These are phyloP conservation scores for Tanozyma kutaoensis DNA, from an alignment of 805 yeast genomes.

Conservation along the genomic window DNA sequence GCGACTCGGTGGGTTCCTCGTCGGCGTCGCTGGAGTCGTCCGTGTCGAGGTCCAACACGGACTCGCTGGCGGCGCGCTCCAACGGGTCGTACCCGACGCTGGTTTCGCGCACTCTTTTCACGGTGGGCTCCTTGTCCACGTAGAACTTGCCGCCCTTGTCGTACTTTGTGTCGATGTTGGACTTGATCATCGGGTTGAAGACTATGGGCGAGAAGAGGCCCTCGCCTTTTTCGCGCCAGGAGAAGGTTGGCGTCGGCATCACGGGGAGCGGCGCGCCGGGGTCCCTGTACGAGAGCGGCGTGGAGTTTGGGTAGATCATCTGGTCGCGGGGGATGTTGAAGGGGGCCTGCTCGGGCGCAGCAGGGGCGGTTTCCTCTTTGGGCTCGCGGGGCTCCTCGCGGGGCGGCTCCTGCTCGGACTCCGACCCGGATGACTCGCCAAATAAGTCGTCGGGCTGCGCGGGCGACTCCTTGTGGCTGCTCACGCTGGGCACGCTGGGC, in stretches of 20 bases:
- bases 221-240: conserved; percentile 8
- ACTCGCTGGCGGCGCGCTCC: too few species aligned
- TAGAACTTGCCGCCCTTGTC: conserved; percentile 85
- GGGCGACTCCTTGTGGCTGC: too few species aligned
- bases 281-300: conserved; percentile 34
- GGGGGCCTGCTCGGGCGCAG: too few species aligned
- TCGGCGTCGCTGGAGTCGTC: background rate
- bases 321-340: conserved; percentile 47
- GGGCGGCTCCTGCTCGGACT: conserved; percentile 1
- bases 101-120: conserved; percentile 4
- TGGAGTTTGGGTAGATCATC: conserved; percentile 40
- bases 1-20: conserved; percentile 19
- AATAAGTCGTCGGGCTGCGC: conserved; percentile 4
- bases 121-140: conserved; percentile 32
- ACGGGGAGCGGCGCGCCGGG: conserved; percentile 77
- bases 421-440: conserved; percentile 4
- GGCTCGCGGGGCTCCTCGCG: too few species aligned
- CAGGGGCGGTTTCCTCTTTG: too few species aligned
- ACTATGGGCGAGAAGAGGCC: conserved; percentile 60
- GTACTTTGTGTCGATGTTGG: conserved; percentile 74
- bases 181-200: conserved; percentile 69
- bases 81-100: conserved; percentile 1
- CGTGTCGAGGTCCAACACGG: too few species aligned
- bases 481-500: too few species aligned
- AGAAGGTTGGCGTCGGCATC: conserved; percentile 34